phyloP scores from a whole-genome alignment of 2,329 filamentous ascomycete genomes.

The Canariomyces notabilis region DNA sequence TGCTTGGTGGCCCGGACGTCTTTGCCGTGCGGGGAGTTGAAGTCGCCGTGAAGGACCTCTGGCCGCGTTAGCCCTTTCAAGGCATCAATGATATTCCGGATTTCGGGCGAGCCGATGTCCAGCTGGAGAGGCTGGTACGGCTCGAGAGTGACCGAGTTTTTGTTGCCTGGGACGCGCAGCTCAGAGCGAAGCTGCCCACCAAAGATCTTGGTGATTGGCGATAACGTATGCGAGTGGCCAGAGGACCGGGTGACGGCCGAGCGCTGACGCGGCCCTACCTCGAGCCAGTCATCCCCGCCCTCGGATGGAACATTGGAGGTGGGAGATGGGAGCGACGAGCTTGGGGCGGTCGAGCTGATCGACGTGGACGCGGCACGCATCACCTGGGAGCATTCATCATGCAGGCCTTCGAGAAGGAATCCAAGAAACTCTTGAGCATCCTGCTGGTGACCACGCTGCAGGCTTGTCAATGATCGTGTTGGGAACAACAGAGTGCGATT shows the following conservation, averaged over 20 bases:
- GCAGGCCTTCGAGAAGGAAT: conserved; percentile 84
- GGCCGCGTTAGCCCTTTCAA: conserved; percentile 77
- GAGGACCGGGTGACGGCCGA: conserved; percentile 81
- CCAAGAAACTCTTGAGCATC: conserved; percentile 96
- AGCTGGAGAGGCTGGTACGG: conserved; percentile 92
- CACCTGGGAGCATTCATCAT: conserved; percentile 82
- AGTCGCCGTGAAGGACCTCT: conserved; percentile 81
- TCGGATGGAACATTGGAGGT: conserved; percentile 31
- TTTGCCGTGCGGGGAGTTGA: conserved; percentile 71
- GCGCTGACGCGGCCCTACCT: conserved; percentile 90
- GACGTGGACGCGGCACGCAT: conserved; percentile 51
- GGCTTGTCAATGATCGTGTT: conserved; percentile 27
- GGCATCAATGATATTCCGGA: conserved; percentile 89
- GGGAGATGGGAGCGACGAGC: conserved; percentile 41
- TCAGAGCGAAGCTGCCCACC: conserved; percentile 88
- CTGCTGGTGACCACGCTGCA: conserved; percentile 85
- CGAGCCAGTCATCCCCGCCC: conserved; percentile 71
- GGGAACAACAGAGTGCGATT: background rate
- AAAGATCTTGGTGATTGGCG: conserved; percentile 90
- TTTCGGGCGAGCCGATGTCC: conserved; percentile 81
- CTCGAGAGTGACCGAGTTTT: conserved; percentile 86
- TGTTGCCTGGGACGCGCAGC: conserved; percentile 77
- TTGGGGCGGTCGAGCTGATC: conserved; percentile 30
- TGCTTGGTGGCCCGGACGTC: conserved; percentile 83
- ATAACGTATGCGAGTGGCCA: conserved; percentile 65